phyloP scores from a whole-genome alignment of 2,329 filamentous ascomycete genomes.

The Dothideomycetidae sp. region DNA sequence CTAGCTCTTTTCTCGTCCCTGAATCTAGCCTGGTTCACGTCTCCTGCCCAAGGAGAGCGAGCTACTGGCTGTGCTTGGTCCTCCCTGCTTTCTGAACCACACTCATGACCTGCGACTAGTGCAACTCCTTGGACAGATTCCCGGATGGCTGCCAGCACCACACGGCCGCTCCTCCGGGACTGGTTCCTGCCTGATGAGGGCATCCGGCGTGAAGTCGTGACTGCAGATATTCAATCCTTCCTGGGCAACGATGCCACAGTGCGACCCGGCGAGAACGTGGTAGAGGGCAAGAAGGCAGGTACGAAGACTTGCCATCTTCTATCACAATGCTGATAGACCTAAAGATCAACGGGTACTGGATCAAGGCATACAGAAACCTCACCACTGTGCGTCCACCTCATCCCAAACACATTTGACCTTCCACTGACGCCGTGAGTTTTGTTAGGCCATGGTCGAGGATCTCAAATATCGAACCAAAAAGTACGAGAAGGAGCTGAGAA shows the following conservation, averaged over 20 bases:
- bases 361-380: conserved; percentile 37
- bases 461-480: too few species aligned
- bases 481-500: conserved; percentile 28
- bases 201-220: conserved; percentile 38
- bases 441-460: conserved; percentile 39
- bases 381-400: conserved; percentile 28
- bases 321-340: conserved; percentile 11
- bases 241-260: conserved; percentile 37
- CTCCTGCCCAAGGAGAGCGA: too few species aligned
- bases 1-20: too few species aligned
- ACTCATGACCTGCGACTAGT: too few species aligned
- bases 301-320: conserved; percentile 11
- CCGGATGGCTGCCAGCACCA: too few species aligned
- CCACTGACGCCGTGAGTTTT: too few species aligned
- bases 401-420: too few species aligned
- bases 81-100: too few species aligned
- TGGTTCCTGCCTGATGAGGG: conserved; percentile 38
- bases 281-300: conserved; percentile 17
- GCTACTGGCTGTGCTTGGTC: too few species aligned
- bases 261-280: conserved; percentile 33
- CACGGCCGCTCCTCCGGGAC: conserved; percentile 30
- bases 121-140: too few species aligned
- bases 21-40: too few species aligned
- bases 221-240: conserved; percentile 38
- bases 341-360: conserved; percentile 36